Percentiles rank a stretch among this genome's conserved stretches.
Conservation (phyloP, 2,329 filamentous ascomycete species). For the Fusarium caatingaense region DNA sequence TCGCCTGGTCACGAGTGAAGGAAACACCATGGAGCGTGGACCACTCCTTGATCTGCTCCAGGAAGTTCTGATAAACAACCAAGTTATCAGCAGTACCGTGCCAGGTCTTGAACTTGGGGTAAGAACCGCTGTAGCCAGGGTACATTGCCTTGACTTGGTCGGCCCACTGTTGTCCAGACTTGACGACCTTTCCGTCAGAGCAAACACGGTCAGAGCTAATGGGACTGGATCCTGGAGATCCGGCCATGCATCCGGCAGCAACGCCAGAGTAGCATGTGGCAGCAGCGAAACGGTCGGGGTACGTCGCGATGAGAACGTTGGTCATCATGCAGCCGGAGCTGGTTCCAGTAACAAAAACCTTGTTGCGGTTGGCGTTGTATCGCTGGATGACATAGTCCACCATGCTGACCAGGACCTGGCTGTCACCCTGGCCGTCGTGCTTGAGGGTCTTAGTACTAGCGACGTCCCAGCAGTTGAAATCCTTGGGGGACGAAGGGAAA, state of each 20-base stretch:
- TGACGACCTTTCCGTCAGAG: constrained; percentile 60
- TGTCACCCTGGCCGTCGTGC: constrained; percentile 63
- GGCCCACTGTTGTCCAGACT: constrained; percentile 56
- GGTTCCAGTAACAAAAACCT: constrained; percentile 60
- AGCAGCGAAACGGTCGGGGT: constrained; percentile 66
- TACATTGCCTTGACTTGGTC: constrained; percentile 59
- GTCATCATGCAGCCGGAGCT: constrained; percentile 45
- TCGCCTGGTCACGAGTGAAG: neutral
- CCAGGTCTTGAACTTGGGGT: constrained; percentile 69
- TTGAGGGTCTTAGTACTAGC: constrained; percentile 62
- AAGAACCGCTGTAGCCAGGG: constrained; percentile 59
- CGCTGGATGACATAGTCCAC: constrained; percentile 60
- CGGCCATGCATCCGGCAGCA: constrained; percentile 64
- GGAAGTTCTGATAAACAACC: constrained; percentile 64
- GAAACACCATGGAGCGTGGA: constrained; percentile 1
- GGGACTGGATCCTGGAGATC: constrained; percentile 47
- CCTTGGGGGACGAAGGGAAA: constrained; percentile 55
- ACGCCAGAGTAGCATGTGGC: constrained; percentile 64
- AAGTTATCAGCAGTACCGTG: constrained; percentile 65
- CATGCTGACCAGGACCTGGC: constrained; percentile 65
- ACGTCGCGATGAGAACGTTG: constrained; percentile 63
- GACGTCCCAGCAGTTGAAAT: constrained; percentile 69
- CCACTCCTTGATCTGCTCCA: constrained; percentile 69
- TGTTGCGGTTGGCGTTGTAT: constrained; percentile 60
- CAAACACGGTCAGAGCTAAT: constrained; percentile 60